phyloP scores from a whole-genome alignment of 2,329 filamentous ascomycete genomes.

The Thelonectria blattea region DNA sequence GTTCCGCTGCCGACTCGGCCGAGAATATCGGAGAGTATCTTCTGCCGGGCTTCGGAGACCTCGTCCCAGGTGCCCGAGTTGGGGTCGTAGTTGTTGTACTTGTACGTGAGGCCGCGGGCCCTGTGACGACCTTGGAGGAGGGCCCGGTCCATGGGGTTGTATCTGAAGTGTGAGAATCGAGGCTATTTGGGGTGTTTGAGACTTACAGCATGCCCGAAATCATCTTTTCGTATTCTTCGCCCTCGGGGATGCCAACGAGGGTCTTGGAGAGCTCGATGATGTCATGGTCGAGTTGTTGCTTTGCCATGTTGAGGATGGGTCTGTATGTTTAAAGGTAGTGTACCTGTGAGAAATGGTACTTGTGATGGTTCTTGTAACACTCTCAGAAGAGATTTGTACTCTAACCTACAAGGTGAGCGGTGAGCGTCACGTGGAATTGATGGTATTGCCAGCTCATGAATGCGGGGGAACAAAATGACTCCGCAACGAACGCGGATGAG shows the following conservation, averaged over 20 bases:
- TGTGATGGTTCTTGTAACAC: too few relatives aligned
- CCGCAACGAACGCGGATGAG: too few relatives aligned
- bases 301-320: conserved; percentile 7
- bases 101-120: conserved; percentile 29
- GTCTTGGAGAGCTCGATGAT: conserved; percentile 22
- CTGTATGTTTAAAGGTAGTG: too few relatives aligned
- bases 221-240: conserved; percentile 29
- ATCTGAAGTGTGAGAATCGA: conserved; percentile 15
- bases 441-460: too few relatives aligned
- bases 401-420: too few relatives aligned
- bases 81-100: conserved; percentile 36
- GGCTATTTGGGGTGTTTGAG: not conserved
- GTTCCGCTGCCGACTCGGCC: conserved; percentile 43
- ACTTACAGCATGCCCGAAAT: conserved; percentile 27
- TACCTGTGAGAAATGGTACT: too few relatives aligned
- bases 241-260: conserved; percentile 14
- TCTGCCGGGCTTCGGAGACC: conserved; percentile 3
- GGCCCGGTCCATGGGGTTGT: conserved; percentile 26
- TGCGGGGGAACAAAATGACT: too few relatives aligned
- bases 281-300: conserved; percentile 16
- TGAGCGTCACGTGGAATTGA: too few relatives aligned
- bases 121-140: conserved; percentile 32
- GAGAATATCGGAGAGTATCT: conserved; percentile 27
- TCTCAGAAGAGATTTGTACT: too few relatives aligned
- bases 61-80: conserved; percentile 24